Evolutionary conservation across 2,329 filamentous ascomycete species (phyloP).

Genomic region (Westerdykella sp.): DNA sequence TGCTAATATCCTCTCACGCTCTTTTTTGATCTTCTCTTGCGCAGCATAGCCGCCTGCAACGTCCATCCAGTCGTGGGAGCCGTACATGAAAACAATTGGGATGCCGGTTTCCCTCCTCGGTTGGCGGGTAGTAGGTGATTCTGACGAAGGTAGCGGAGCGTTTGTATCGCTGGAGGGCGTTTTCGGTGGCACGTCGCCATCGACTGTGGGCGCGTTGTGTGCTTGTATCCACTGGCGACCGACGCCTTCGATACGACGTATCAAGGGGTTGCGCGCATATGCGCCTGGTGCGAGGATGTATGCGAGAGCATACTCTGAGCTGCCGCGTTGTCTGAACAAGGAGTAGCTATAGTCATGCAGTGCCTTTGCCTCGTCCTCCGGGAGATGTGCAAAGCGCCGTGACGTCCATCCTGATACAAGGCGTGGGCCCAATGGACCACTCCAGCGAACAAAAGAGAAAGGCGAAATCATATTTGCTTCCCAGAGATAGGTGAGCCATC

Average conservation of each 20-base stretch:
- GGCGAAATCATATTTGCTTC: constrained; percentile 87
- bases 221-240: constrained; percentile 59
- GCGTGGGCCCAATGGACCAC: constrained; percentile 82
- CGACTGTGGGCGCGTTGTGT: constrained; percentile 21
- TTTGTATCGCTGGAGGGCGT: constrained; percentile 6
- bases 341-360: constrained; percentile 93
- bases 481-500: constrained; percentile 92
- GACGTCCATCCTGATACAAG: constrained; percentile 94
- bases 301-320: constrained; percentile 86
- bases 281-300: constrained; percentile 93
- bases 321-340: constrained; percentile 85
- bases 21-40: constrained; percentile 68
- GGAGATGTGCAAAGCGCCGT: constrained; percentile 84
- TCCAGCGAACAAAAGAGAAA: constrained; percentile 81
- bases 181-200: constrained; percentile 18
- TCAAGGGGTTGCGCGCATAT: constrained; percentile 80
- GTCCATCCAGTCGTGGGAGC: constrained; percentile 99
- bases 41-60: constrained; percentile 76
- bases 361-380: constrained; percentile 68
- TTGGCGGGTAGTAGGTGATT: constrained; percentile 9
- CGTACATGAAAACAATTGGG: constrained; percentile 90
- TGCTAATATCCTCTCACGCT: constrained; percentile 54
- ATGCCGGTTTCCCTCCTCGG: constrained; percentile 56
- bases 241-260: constrained; percentile 78
- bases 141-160: constrained; percentile 9